phyloP scores from a whole-genome alignment of 202 grass and related monocot genomes.

The Schoenoplectus triqueter region DNA sequence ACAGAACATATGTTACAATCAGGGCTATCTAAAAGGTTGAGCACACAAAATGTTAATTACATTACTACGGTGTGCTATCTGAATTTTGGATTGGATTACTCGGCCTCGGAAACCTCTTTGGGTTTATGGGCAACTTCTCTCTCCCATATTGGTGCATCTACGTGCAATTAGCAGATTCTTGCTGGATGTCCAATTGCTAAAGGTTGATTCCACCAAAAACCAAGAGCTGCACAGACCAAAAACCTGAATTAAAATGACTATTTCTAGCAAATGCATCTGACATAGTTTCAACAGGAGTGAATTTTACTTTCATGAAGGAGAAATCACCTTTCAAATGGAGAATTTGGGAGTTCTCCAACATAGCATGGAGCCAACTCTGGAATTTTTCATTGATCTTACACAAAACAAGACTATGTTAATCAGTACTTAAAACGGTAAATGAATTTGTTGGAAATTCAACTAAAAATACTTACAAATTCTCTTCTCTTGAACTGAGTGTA shows the following conservation, averaged over 20 bases:
- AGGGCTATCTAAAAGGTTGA: not conserved
- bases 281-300: not conserved
- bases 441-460: not conserved
- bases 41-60: not conserved
- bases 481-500: constrained; percentile 92
- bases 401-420: constrained; percentile 28
- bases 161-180: not conserved
- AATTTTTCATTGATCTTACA: constrained; percentile 63
- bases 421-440: not conserved
- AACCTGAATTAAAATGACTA: not conserved
- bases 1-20: constrained; percentile 32
- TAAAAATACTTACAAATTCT: constrained; percentile 72
- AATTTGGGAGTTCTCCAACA: constrained; percentile 81
- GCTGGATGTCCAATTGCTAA: not conserved
- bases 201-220: not conserved
- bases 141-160: not conserved
- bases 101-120: not conserved
- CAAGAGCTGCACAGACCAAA: not conserved
- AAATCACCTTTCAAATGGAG: constrained; percentile 58
- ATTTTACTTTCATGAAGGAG: not conserved
- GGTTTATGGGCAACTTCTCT: not conserved
- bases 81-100: not conserved
- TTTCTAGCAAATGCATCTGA: not conserved
- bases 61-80: not conserved
- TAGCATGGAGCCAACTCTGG: constrained; percentile 63